These are phyloP conservation scores for Breynia disticha DNA, from an alignment of 441 rosid species.

Conservation along the genomic window DNA sequence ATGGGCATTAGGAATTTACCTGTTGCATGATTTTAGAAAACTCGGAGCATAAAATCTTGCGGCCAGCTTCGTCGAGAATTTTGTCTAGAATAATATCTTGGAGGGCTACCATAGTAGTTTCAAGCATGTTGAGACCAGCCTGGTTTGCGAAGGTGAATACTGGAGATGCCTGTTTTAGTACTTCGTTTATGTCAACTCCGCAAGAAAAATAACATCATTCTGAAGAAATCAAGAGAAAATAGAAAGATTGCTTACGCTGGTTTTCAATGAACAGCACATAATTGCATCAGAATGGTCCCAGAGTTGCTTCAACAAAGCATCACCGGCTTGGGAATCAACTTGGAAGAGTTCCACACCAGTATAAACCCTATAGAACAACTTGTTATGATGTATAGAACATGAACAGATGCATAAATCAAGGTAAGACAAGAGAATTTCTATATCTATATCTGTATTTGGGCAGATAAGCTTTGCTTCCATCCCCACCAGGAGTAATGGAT, in stretches of 20 bases:
- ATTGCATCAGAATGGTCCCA: slow-evolving; percentile 88
- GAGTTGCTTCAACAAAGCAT: slow-evolving; percentile 64
- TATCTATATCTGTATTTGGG: too few species aligned
- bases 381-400: not conserved
- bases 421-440: too few species aligned
- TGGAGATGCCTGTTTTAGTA: slow-evolving; percentile 85
- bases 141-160: slow-evolving; percentile 86
- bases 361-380: slow-evolving; percentile 37
- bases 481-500: too few species aligned
- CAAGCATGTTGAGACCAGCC: slow-evolving; percentile 96
- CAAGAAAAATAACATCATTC: not conserved
- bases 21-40: slow-evolving; percentile 90
- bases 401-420: too few species aligned
- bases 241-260: slow-evolving; percentile 36
- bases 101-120: slow-evolving; percentile 83
- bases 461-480: too few species aligned
- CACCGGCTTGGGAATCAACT: slow-evolving; percentile 43
- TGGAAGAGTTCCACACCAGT: slow-evolving; percentile 59
- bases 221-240: not conserved
- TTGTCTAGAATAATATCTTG: slow-evolving; percentile 93
- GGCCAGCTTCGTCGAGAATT: slow-evolving; percentile 68
- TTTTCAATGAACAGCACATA: slow-evolving; percentile 82
- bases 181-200: not conserved
- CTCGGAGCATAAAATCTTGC: slow-evolving; percentile 66
- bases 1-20: slow-evolving; percentile 48